Base-by-base conservation (phyloP, 139 green algal species). In the Zygnema circumcarinatum region DNA sequence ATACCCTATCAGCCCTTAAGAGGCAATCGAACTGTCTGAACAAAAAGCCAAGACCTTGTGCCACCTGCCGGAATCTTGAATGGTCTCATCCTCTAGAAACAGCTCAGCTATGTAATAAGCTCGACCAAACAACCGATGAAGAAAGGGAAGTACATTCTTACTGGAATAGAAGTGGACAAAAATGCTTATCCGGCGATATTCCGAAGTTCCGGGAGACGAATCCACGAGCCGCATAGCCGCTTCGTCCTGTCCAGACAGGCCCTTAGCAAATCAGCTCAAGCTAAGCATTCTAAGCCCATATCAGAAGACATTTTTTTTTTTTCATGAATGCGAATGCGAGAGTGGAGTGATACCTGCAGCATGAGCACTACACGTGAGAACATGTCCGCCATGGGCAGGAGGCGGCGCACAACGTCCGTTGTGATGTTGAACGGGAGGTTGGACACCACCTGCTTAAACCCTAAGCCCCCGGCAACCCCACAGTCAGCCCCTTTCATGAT, bases 371-470 rank as follows among this genome's bases (percentile, higher is more conserved):
- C 88, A 76, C 93, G 88, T 0, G 93, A 94, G 47, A 97, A 88
- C 2, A 62, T 74, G 56, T 92, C 92, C 29, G 94, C 93, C 80
- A 95, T 79, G 0, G 96, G 96, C 81, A 98, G 92, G 72, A 95
- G 84, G n/a, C 76, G 41, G 54, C 90, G 91, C 52, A 99, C 87
- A 41, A 97, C 93, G 40, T 98, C 96, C 75, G 93, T 98, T 40
- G 96, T 99, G 90, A 99, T 98, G 94, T 99, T 97, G 93, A 98
- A 99, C 0, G 96, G 96, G 82, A 99, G 89, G 90, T 99, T 99
- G 52, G 96, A 94, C 25, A 99, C 94, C 32, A 99, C 94, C 85
- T 96, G 95, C 2, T 62, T 16, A 62, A 7, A 62, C 47, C 47
- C 16, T 62, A 7, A 7, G 7, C 78, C 36, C 76, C 47, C 56